Conservation (phyloP, 1,284 basidiomycete species). For the Chalciporus sp. region DNA sequence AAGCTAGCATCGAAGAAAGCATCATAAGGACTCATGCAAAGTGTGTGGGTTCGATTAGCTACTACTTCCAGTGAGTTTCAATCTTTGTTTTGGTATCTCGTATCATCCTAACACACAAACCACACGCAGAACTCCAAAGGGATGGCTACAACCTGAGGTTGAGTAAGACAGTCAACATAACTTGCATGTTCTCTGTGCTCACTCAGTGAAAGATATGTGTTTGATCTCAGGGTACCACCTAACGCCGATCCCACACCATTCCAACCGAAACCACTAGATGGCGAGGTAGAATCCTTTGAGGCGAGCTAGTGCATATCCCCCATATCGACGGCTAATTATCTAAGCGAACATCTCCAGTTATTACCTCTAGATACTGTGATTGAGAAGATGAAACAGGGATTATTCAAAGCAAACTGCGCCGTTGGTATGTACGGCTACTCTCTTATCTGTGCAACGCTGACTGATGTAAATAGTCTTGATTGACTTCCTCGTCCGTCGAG, state of each 20-base stretch:
- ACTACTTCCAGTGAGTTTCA: constrained; percentile 60
- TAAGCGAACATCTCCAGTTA: constrained; percentile 44
- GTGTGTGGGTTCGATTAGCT: constrained; percentile 64
- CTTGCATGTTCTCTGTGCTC: neutral
- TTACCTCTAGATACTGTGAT: constrained; percentile 57
- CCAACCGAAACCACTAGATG: constrained; percentile 79
- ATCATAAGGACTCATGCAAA: constrained; percentile 62
- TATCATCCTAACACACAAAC: constrained; percentile 2
- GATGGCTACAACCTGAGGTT: constrained; percentile 88
- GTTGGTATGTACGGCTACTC: constrained; percentile 48
- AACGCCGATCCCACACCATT: constrained; percentile 50
- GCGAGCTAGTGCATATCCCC: constrained; percentile 38
- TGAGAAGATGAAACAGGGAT: constrained; percentile 56
- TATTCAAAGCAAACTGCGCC: constrained; percentile 89
- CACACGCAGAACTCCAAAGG: constrained; percentile 56
- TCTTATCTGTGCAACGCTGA: neutral
- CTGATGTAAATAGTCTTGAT: constrained; percentile 59
- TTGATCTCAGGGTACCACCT: constrained; percentile 74
- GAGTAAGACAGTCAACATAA: constrained; percentile 51
- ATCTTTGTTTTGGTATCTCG: neutral
- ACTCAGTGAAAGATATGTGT: constrained; percentile 62
- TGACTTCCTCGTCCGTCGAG: constrained; percentile 82
- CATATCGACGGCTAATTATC: neutral
- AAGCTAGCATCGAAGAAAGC: constrained; percentile 75
- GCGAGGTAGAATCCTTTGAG: constrained; percentile 92